phyloP scores from a whole-genome alignment of 257 asterid species.

The Striga asiatica region DNA sequence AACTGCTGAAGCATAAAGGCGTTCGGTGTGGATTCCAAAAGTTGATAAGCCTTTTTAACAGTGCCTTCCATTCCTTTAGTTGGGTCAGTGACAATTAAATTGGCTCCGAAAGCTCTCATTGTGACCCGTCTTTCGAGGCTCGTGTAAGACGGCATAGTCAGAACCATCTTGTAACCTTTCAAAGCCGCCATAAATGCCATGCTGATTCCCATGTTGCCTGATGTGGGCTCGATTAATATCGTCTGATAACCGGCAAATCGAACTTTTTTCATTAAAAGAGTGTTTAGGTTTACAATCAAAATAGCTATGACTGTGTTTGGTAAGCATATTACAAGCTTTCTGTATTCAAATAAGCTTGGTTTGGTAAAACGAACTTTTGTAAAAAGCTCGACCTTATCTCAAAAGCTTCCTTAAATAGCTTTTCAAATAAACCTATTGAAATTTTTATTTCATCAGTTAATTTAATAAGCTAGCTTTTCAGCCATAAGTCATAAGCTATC shows the following conservation, averaged over 20 bases:
- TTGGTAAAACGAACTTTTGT: no score
- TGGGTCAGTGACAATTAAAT: constrained; percentile 80
- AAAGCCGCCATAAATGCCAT: constrained; percentile 96
- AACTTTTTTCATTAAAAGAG: background rate
- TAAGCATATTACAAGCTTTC: no score
- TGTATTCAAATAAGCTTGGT: no score
- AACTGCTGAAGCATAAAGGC: constrained; percentile 97
- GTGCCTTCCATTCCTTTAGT: constrained; percentile 97
- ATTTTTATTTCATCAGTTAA: no score
- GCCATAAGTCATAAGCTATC: no score
- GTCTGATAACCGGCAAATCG: constrained; percentile 32
- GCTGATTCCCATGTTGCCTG: constrained; percentile 98
- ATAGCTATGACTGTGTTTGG: no score
- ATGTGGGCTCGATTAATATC: constrained; percentile 89
- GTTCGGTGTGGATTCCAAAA: constrained; percentile 62
- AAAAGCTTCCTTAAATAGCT: no score
- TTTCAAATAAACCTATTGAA: no score
- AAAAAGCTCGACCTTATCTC: no score
- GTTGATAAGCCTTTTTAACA: constrained; percentile 71
- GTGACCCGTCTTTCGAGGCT: constrained; percentile 91
- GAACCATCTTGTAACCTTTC: constrained; percentile 93
- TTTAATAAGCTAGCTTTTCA: no score
- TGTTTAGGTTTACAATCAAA: no score
- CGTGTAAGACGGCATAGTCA: constrained; percentile 98
- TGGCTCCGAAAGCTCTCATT: constrained; percentile 95